Conservation (phyloP, 345 rosid species). For the Aurinia saxatilis region DNA sequence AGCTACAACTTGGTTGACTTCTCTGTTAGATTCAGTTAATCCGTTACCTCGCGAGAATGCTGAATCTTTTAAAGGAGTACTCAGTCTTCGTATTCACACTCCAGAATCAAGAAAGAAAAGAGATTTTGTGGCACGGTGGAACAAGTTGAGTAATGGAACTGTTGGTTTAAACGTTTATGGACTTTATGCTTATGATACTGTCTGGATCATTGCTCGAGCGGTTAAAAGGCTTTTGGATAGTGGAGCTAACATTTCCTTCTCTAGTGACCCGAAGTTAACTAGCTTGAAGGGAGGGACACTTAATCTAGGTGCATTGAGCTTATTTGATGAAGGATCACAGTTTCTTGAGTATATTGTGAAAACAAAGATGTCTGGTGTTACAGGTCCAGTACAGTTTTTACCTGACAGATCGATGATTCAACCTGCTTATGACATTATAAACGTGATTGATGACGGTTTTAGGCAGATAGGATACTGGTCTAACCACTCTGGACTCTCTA, state of each 20-base stretch:
- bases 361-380: conserved; percentile 68
- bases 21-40: conserved; percentile 56
- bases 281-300: conserved; percentile 42
- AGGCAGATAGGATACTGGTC: conserved; percentile 82
- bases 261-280: conserved; percentile 46
- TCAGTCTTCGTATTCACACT: conserved; percentile 68
- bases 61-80: conserved; percentile 47
- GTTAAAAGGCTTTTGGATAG: conserved; percentile 53
- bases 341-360: conserved; percentile 46
- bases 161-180: conserved; percentile 69
- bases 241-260: conserved; percentile 65
- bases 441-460: conserved; percentile 37
- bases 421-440: conserved; percentile 75
- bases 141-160: conserved; percentile 57
- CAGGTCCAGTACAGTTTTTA: conserved; percentile 57
- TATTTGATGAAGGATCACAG: conserved; percentile 61
- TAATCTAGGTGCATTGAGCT: conserved; percentile 65
- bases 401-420: conserved; percentile 44
- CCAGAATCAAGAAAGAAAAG: conserved; percentile 54
- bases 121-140: conserved; percentile 62
- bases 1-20: conserved; percentile 72
- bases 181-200: conserved; percentile 82
- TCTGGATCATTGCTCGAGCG: conserved; percentile 86
- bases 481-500: conserved; percentile 75
- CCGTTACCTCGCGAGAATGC: conserved; percentile 26